Evolutionary conservation across 352 stramenopile species (phyloP), one percentile per base, ranked within the genome.

Genomic region (Aphanomyces astaci): DNA sequence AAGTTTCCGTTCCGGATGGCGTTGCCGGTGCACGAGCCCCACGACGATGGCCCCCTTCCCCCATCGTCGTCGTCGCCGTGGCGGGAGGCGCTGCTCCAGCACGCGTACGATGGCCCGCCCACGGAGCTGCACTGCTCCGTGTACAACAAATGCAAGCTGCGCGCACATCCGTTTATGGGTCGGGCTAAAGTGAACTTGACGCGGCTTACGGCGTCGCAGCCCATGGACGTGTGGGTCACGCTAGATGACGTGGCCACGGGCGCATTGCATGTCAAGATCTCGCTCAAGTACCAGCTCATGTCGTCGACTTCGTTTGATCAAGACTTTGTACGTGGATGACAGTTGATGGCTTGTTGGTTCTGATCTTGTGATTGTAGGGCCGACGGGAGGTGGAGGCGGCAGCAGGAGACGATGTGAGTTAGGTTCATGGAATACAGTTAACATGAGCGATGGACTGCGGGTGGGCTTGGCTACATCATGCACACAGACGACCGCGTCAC

Each of bases 231-330:
- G 40, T 93, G 84, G 84, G 53, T 90, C 31, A 75, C 76, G 28
- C 76, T 93, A 43, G 70, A 90, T n/a, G 75, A 81, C 49, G 85
- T 81, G 33, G 30, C 76, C 1, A 82, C 73, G 7, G 84, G 84
- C 3, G 76, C 71, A 3, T 69, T 93, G 33, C 84, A 87, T 31
- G 48, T 91, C 19, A 75, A 70, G 31, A 77, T 90, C 39, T 80
- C 75, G 19, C 64, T 93, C n/a, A 89, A 81, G 19, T 93, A 90
- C 72, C 78, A 84, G 56, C 82, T 93, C 60, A 91, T 93, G 84
- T 90, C 82, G 57, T 90, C 81, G 3, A 79, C 75, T 10, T 52
- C 62, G 48, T 68, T 59, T 45, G 62, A 68, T 27, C 39, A 60
- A 25, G 62, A 68, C 51, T 68, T 68, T 59, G 62, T 68, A 68